A percentile compares a stretch with the other conserved stretches of the same genome.
These are phyloP conservation scores for Globisporangium solare DNA, from an alignment of 352 stramenopile genomes.

Conservation along the genomic window DNA sequence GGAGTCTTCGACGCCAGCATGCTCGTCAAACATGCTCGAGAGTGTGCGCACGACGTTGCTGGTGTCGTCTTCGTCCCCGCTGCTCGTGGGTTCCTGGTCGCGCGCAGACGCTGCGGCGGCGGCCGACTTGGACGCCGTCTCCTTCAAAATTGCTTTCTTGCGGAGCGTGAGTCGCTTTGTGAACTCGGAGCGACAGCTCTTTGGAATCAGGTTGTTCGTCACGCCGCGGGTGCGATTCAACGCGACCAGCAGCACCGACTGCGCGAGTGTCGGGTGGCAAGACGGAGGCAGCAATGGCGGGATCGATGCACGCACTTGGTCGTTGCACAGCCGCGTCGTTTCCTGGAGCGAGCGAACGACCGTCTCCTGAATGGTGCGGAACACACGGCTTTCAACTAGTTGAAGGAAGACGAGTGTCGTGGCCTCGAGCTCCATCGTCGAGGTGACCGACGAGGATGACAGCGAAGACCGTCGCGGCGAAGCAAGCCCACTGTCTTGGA, in stretches of 20 bases:
- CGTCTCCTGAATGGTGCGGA: constrained; percentile 23
- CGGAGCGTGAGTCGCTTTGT: constrained; percentile 34
- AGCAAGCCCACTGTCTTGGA: constrained; percentile 18
- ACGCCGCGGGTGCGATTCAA: constrained; percentile 25
- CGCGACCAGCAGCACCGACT: constrained; percentile 28
- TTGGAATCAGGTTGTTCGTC: constrained; percentile 31
- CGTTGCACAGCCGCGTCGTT: constrained; percentile 26
- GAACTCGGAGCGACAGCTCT: constrained; percentile 46
- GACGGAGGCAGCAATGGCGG: constrained; percentile 32
- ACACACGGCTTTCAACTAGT: constrained; percentile 30
- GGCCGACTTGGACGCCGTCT: constrained; percentile 9
- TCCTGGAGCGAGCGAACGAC: constrained; percentile 22
- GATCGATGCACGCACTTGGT: constrained; percentile 26
- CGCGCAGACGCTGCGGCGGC: background rate
- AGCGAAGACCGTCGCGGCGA: background rate
- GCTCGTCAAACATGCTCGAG: constrained; percentile 16
- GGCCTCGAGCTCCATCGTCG: constrained; percentile 5
- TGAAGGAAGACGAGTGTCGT: constrained; percentile 27
- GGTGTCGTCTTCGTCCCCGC: constrained; percentile 2
- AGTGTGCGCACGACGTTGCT: constrained; percentile 6
- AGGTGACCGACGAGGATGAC: background rate
- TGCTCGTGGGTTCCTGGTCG: background rate
- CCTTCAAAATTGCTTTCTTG: constrained; percentile 42
- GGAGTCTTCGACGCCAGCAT: constrained; percentile 8
- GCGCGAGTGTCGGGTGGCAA: constrained; percentile 30